Conservation (phyloP, 768 basidiomycete species). For the Lactifluus piperatus region DNA sequence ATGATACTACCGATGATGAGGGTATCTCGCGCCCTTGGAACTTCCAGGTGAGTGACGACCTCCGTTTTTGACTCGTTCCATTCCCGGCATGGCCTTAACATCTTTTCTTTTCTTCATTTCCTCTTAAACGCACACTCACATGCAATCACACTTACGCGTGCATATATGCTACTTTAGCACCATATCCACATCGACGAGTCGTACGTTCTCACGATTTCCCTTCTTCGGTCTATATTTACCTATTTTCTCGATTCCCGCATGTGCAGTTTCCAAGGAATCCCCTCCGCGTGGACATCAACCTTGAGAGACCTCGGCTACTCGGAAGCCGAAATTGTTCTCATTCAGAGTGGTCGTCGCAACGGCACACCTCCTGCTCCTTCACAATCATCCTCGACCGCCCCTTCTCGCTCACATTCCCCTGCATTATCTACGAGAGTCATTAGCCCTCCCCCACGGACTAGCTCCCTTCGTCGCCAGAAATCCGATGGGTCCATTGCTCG, state of each 20-base stretch:
- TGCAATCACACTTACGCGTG: not conserved
- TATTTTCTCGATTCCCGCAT: not conserved
- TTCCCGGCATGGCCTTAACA: not conserved
- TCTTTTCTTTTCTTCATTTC: not conserved
- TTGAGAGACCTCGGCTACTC: constrained; percentile 18
- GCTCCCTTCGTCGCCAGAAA: constrained; percentile 12
- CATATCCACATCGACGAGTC: constrained; percentile 18
- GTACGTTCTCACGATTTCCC: constrained; percentile 2
- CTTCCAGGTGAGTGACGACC: constrained; percentile 16
- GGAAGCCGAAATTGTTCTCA: constrained; percentile 19
- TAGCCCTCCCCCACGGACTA: constrained; percentile 11
- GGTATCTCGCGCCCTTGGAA: constrained; percentile 19
- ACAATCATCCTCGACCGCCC: not conserved
- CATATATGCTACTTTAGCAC: constrained; percentile 4
- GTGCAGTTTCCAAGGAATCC: constrained; percentile 17
- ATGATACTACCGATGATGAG: constrained; percentile 8
- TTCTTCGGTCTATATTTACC: not conserved
- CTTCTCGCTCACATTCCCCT: constrained; percentile 11
- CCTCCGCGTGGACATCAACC: constrained; percentile 13
- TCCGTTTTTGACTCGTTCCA: no score
- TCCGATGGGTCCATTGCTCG: constrained; percentile 17
- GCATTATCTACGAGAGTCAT: not conserved
- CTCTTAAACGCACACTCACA: not conserved
- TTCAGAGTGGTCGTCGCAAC: constrained; percentile 17
- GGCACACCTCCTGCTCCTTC: constrained; percentile 1